These are phyloP conservation scores for Thamnidium elegans DNA, from an alignment of 192 early-diverging fungal genomes.

Conservation along the genomic window DNA sequence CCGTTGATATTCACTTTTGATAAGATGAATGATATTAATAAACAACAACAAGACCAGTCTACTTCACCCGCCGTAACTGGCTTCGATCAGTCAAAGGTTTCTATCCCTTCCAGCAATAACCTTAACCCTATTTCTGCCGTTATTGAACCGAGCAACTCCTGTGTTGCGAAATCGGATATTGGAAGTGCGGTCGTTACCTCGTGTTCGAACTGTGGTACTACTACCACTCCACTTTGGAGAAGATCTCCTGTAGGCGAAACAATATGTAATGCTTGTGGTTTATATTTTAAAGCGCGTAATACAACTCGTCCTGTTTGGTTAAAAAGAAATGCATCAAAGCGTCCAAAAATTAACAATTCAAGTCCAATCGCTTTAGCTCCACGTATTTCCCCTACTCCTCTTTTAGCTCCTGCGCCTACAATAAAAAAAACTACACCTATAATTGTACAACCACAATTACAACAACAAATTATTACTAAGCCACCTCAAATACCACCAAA, in stretches of 20 bases:
- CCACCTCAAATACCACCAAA: background rate
- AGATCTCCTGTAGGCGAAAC: slow-evolving; percentile 64
- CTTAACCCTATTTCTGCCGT: background rate
- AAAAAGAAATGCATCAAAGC: slow-evolving; percentile 41
- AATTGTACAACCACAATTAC: background rate
- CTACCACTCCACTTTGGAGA: slow-evolving; percentile 74
- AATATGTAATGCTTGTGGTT: slow-evolving; percentile 88
- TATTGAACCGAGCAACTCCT: slow-evolving; percentile 40
- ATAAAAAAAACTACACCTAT: background rate
- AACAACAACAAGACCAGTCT: slow-evolving; percentile 28
- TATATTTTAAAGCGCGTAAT: slow-evolving; percentile 57
- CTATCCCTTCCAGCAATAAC: slow-evolving; percentile 31
- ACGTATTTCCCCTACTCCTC: slow-evolving; percentile 19
- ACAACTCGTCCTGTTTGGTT: slow-evolving; percentile 55
- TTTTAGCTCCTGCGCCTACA: slow-evolving; percentile 10
- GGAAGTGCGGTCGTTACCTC: slow-evolving; percentile 27
- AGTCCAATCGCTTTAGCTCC: slow-evolving; percentile 6
- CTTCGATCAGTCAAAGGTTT: slow-evolving; percentile 24
- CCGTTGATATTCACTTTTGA: slow-evolving; percentile 25
- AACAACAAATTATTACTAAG: too few relatives aligned
- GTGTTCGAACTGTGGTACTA: slow-evolving; percentile 74
- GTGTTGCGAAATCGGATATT: slow-evolving; percentile 41
- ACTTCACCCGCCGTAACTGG: background rate
- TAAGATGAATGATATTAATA: slow-evolving; percentile 6
- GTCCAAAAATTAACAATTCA: background rate